Evolutionary conservation across 805 yeast genomes (phyloP), one percentile per base, ranked within the genome.

Genomic region (Candida stauntonica): DNA sequence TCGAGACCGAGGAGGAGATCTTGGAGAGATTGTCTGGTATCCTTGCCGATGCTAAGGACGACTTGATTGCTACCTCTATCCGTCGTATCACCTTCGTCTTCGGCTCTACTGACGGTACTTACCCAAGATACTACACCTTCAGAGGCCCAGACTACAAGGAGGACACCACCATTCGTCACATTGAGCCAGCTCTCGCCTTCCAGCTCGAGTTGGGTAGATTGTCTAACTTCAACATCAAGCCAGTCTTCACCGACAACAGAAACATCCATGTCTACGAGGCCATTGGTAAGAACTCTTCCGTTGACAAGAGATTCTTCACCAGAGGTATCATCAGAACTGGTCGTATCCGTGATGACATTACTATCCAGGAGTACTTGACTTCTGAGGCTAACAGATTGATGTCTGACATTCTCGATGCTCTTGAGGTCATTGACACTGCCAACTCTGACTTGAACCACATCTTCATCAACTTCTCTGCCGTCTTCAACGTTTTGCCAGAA

Each of bases 321-420:
- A 81, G 99, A 68, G 98, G 98, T 68, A 86, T 93, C 47, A 87
- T 93, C 42, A 79, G 99, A 63, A 94, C 99, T 24, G 98, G 97
- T 43, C 81, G 89, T 41, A 84, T 93, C 52, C 79, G 93, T 55
- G 96, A 87, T 57, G 97, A 91, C 55, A 83, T 93, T 45, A 79
- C 94, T 36, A 88, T 93, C 33, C 83, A 91, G 53, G 96, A 91
- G 62, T 93, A 93, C 56, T 75, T 93, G 63, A 91, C 89, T 50
- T 88, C 97, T 12, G 99, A 93, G 68, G 94, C 97, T 17, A 89
- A 93, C 64, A 76, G 97, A 58, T 77, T 93, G 61, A 91, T 93
- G 95, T 78, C 89, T 52, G 97, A 91, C 59, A 89, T 93, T 55
- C 72, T 93, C 64, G 98, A 93, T 62, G 91, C 95, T 36, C 72